phyloP scores from a whole-genome alignment of 2,329 filamentous ascomycete species.

The Paecilomyces sp. region DNA sequence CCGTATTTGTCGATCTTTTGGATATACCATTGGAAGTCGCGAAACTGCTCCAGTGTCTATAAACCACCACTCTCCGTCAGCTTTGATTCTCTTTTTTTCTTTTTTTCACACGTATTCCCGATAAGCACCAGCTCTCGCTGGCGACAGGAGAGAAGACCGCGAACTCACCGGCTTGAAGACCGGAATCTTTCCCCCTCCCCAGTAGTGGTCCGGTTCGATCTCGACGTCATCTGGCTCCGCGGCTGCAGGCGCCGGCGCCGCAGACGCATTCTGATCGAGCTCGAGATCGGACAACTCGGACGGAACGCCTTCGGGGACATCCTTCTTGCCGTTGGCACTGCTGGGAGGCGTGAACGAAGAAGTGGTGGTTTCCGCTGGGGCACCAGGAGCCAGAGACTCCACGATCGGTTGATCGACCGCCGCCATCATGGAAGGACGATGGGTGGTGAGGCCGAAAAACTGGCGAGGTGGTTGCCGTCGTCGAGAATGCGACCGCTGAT shows the following conservation, averaged over 20 bases:
- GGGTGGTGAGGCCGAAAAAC: constrained; percentile 5
- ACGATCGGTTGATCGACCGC: constrained; percentile 23
- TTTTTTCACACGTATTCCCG: background rate
- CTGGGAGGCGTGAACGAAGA: constrained; percentile 34
- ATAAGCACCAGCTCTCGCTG: background rate
- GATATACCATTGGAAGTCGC: constrained; percentile 87
- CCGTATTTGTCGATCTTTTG: constrained; percentile 85
- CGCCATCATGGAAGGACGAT: constrained; percentile 23
- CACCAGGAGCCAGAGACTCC: constrained; percentile 16
- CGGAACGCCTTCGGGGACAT: constrained; percentile 32
- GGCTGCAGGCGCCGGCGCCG: constrained; percentile 16
- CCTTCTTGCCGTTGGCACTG: constrained; percentile 38
- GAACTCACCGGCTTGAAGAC: constrained; percentile 76
- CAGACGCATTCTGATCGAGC: constrained; percentile 22
- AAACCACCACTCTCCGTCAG: constrained; percentile 4
- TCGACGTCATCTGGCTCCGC: constrained; percentile 65
- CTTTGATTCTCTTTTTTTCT: background rate
- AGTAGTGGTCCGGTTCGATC: constrained; percentile 79
- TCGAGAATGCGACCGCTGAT: constrained; percentile 36
- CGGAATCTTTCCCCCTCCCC: constrained; percentile 72
- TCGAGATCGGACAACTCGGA: constrained; percentile 37
- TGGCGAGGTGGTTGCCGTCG: constrained; percentile 23
- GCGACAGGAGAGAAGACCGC: background rate
- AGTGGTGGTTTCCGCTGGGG: constrained; percentile 21
- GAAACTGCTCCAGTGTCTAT: constrained; percentile 84